Base-by-base conservation (phyloP, 176 grass and related monocot species). In the Coix lacrymajobi region DNA sequence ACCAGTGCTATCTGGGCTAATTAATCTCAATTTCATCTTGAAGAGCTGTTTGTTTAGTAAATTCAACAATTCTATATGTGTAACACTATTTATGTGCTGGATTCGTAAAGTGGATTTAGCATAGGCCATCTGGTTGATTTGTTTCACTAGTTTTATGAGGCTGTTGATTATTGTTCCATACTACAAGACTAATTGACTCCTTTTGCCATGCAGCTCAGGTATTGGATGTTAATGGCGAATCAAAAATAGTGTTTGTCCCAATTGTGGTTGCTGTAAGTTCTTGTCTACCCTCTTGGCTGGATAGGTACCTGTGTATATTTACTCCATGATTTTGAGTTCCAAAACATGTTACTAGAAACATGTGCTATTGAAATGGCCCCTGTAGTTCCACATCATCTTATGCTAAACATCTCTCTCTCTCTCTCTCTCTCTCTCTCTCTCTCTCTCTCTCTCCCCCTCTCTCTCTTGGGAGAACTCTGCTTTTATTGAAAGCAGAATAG, bases 191-290 rank as follows among this genome's bases (percentile, higher is more conserved):
- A 32, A 78, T 60, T 81, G 12, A 20, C 17, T 75, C 10, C 39
- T 77, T 30, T 78, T 58, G 39, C 30, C 65, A 63, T 85, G 85
- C 92, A 97, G 94, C 94, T 66, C 94, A 94, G 45, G 57, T 92
- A 31, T 77, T 97, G 78, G 61, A 82, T 83, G 85, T 90, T 36
- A 88, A 94, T 28, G 92, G 92, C 16, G 89, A 92, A 88, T 76
- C 78, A 0, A 98, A 94, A 80, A 86, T 98, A 39, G 78, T 94
- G 3, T 88, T 91, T 76, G 95, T 98, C 51, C 95, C 92, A 11
- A 20, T 95, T 62, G 79, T 98, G 8, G 82, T 98, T 60, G 95
- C 76, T 48, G 92, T 98, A 91, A 98, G 92, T 95, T 73, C 9
- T 19, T 11, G 75, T 83, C 5, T 41, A 79, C 32, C 79, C 30